Evolutionary conservation across 2,329 filamentous ascomycete genomes (phyloP), one percentile per base, ranked within the genome.

Genomic region (Xylariaceae sp.): DNA sequence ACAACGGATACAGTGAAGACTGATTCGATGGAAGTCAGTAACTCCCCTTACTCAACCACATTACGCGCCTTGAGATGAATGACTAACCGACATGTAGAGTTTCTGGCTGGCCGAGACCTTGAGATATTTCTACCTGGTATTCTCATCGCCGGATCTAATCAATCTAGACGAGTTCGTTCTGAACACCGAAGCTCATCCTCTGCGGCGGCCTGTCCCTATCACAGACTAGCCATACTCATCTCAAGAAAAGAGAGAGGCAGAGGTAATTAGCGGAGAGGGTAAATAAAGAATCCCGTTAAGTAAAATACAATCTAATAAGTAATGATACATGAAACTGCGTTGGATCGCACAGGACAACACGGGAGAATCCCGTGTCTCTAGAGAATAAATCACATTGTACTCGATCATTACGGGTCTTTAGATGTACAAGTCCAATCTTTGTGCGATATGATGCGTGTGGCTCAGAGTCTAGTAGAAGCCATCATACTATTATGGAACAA

Each of bases 101-200:
- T 86, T 86, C 62, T 87, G 84, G 81, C 74, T 84, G 62, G 82
- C 81, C 3, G 84, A 87, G 72, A 88, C 83, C 21, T 66, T 87
- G 52, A 87, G 86, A 35, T 67, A 67, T 41, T 60, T 65, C 24
- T 67, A 66, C 46, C 27, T 66, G 13, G 57, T 62, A 36, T 66
- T 67, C 46, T 80, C 77, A 43, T 78, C 84, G 26, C 78, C 81
- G 2, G 74, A 77, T 21, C 59, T 81, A 33, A 71, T 85, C 27
- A 83, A 76, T 67, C 67, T 87, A 61, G 83, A 88, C 67, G 77
- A 85, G 8, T 86, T 77, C 70, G 81, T 86, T 43, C 65, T 80
- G 32, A 75, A 75, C 53, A 75, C 73, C 1, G 72, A 75, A 57
- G 72, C 72, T 5, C 73, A 75, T 57, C 72, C 72, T 6, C 55